Evolutionary conservation across 306 rosid species (phyloP), one percentile per base, ranked within the genome.

Genomic region (Corylus heterophylla): DNA sequence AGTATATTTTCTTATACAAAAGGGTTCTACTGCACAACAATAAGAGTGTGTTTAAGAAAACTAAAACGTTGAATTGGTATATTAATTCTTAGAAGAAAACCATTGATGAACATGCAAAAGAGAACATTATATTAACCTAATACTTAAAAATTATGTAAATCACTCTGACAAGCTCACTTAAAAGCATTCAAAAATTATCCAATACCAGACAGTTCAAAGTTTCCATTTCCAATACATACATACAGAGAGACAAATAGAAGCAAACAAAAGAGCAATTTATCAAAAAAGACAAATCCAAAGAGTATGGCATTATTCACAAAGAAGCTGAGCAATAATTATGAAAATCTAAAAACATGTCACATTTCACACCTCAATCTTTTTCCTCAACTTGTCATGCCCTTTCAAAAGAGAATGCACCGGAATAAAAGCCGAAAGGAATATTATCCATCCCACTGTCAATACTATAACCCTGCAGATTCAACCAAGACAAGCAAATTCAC

Each of bases 371-470:
- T 95, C 99, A 55, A 93, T 63, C 79, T 84, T 86, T 78, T 80
- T 89, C 86, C 98, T 91, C 85, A 89, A 82, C 73, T 85, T 91
- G 73, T 90, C 94, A 29, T 90, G 84, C 69, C 88, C 92, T 81
- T 90, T 92, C 86, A 95, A 79, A 37, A 95, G 83, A 14, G 81
- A 69, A 86, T 91, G 94, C 83, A 91, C 98, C 0, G 97, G 93
- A 80, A 91, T 89, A 89, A 90, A 95, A 44, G 92, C 77, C 1
- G 94, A 92, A 78, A 95, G 98, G 90, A 95, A 92, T 72, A 95
- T 89, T 76, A 95, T 90, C 98, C 98, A 95, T 80, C 98, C 98
- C 37, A 92, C 73, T 11, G 98, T 86, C 90, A 95, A 87, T 71
- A 86, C 91, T 22, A 92, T 56, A 83, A 88, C 96, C 96, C 98